Conservation (phyloP, 2,329 filamentous ascomycete species). For the Podosphaera aphanis region DNA sequence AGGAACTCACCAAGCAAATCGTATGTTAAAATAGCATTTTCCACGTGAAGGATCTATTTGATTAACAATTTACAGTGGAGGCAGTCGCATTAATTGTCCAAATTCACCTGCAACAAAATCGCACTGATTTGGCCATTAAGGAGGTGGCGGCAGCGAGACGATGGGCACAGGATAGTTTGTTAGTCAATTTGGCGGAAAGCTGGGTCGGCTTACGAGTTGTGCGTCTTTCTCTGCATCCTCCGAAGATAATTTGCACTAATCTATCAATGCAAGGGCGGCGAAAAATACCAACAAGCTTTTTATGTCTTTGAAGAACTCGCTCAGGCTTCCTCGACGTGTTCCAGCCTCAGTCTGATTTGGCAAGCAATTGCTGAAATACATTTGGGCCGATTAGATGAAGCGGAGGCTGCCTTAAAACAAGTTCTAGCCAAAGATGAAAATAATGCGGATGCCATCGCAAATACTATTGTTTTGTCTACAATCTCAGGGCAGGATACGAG, state of each 20-base stretch:
- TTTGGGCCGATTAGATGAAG: slow-evolving; percentile 69
- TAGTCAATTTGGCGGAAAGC: slow-evolving; percentile 85
- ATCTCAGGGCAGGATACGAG: slow-evolving; percentile 48
- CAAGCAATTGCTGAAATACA: slow-evolving; percentile 86
- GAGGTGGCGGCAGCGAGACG: slow-evolving; percentile 68
- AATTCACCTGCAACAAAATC: slow-evolving; percentile 78
- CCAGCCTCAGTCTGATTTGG: slow-evolving; percentile 51
- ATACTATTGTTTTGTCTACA: slow-evolving; percentile 56
- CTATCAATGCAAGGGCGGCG: slow-evolving; percentile 48
- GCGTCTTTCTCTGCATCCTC: slow-evolving; percentile 17
- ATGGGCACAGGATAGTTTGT: slow-evolving; percentile 84
- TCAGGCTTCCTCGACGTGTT: slow-evolving; percentile 60
- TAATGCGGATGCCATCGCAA: slow-evolving; percentile 56
- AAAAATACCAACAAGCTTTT: slow-evolving; percentile 89
- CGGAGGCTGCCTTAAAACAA: slow-evolving; percentile 63
- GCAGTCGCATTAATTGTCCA: slow-evolving; percentile 76
- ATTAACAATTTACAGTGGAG: slow-evolving; percentile 25
- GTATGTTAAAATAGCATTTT: slow-evolving; percentile 24
- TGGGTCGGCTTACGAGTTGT: slow-evolving; percentile 83
- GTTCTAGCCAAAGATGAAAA: slow-evolving; percentile 51
- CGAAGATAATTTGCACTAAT: background rate
- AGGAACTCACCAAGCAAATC: slow-evolving; percentile 63
- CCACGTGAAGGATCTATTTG: background rate
- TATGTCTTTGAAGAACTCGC: slow-evolving; percentile 96
- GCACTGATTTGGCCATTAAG: slow-evolving; percentile 72